Evolutionary conservation across 257 asterid genomes (phyloP), one percentile per base, ranked within the genome.

Genomic region (Capsicum pubescens): DNA sequence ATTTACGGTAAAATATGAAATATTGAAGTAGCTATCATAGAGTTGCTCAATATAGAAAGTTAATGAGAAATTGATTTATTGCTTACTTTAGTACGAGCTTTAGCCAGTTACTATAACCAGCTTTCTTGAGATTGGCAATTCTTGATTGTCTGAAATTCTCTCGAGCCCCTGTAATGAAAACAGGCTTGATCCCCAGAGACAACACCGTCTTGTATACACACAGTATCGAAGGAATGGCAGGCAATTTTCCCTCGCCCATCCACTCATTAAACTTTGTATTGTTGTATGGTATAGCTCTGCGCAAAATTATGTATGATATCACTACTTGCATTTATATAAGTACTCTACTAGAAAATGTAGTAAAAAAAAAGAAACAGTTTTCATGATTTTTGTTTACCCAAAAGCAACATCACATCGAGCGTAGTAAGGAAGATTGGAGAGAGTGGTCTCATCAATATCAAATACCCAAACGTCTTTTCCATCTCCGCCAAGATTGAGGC

Each of bases 391-490:
- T n/a, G 44, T 35, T 55, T 85, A 89, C 92, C 92, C 93, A 66
- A 90, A 91, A 36, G 39, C 86, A 46, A 91, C 93, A 32, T 90
- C 89, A 0, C 87, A 39, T 7, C 87, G 88, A 66, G 91, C 89
- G 54, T 69, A 90, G 26, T 88, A 91, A 46, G 92, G 92, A 0
- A 87, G 0, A 56, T 90, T 90, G 0, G 93, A 92, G 13, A 92
- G 90, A 0, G 91, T 61, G 44, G 93, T 90, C 21, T 91, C 94
- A 35, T 90, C 93, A 17, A 89, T 84, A 46, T 92, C 94, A 61
- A 91, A 89, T 7, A 91, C 87, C 92, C 93, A 92, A 9, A 83
- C 55, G 63, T 86, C 92, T 81, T 76, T 89, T 39, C 89, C 93
- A 9, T 90, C 91, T 17, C 82, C 88, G 36, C 79, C 86, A 42